Percentiles rank a stretch among this genome's conserved stretches.
Evolutionary conservation across 1,139 yeast genomes (phyloP).

Genomic region (Scheffersomyces segobiensis): DNA sequence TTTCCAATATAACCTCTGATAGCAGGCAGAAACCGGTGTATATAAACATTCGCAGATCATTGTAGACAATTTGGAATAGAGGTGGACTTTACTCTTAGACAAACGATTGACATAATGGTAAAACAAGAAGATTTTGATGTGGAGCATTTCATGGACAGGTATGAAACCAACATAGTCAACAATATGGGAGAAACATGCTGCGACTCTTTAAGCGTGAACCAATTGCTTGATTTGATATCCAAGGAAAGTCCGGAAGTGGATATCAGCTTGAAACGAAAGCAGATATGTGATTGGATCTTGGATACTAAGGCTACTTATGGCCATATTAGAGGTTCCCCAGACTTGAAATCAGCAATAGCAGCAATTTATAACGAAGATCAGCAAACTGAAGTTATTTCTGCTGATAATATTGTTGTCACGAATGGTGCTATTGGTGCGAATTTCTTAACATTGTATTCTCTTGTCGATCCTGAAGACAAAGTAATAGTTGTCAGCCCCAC

Average conservation of each 20-base stretch:
- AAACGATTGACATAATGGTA: slow-evolving; percentile 23
- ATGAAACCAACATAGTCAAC: slow-evolving; percentile 39
- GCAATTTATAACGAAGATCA: slow-evolving; percentile 31
- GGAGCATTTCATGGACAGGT: slow-evolving; percentile 58
- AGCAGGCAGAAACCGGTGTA: background rate
- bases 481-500: slow-evolving; percentile 53
- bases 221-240: slow-evolving; percentile 33
- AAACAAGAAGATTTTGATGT: slow-evolving; percentile 49
- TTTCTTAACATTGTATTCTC: slow-evolving; percentile 46
- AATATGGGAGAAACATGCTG: slow-evolving; percentile 61
- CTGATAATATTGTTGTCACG: slow-evolving; percentile 45
- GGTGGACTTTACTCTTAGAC: background rate
- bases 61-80: background rate
- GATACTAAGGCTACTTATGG: slow-evolving; percentile 45
- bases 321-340: slow-evolving; percentile 47
- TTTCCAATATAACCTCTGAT: background rate
- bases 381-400: slow-evolving; percentile 10
- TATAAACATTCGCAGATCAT: background rate
- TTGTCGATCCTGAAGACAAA: slow-evolving; percentile 50
- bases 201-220: slow-evolving; percentile 42
- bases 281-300: slow-evolving; percentile 8
- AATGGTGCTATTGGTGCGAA: slow-evolving; percentile 65
- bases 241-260: slow-evolving; percentile 7
- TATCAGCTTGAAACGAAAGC: slow-evolving; percentile 2
- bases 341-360: slow-evolving; percentile 36